phyloP scores from a whole-genome alignment of 345 rosid genomes.

The Camelina sativa region DNA sequence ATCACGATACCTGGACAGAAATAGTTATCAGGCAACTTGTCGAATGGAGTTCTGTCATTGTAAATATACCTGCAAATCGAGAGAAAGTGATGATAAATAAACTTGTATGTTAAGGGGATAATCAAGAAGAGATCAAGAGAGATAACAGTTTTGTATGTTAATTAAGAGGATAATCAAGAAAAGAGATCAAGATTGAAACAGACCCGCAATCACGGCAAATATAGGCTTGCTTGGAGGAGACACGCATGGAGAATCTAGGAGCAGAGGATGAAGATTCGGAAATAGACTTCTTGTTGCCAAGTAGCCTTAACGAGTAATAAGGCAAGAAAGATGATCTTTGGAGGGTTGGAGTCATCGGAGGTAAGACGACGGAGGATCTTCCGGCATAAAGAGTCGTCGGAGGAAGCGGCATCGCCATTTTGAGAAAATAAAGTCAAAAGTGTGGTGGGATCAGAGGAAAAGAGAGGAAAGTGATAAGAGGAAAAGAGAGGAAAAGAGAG shows the following conservation, averaged over 20 bases:
- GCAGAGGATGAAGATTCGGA: constrained; percentile 44
- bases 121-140: not conserved
- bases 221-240: constrained; percentile 80
- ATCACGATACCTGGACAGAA: constrained; percentile 73
- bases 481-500: too few relatives aligned
- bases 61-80: constrained; percentile 70
- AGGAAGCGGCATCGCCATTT: constrained; percentile 51
- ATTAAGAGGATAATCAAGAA: not conserved
- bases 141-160: not conserved
- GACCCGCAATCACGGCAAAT: constrained; percentile 98
- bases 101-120: not conserved
- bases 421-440: constrained; percentile 10
- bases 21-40: constrained; percentile 70
- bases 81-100: not conserved
- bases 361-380: constrained; percentile 40
- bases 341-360: constrained; percentile 45
- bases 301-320: constrained; percentile 47
- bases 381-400: constrained; percentile 32
- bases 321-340: constrained; percentile 64
- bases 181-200: not conserved
- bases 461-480: constrained; percentile 34
- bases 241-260: constrained; percentile 77
- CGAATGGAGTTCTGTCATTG: constrained; percentile 88
- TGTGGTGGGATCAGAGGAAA: constrained; percentile 21
- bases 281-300: constrained; percentile 25